Base-by-base conservation (phyloP, 768 basidiomycete species). In the Panellus pusillus region DNA sequence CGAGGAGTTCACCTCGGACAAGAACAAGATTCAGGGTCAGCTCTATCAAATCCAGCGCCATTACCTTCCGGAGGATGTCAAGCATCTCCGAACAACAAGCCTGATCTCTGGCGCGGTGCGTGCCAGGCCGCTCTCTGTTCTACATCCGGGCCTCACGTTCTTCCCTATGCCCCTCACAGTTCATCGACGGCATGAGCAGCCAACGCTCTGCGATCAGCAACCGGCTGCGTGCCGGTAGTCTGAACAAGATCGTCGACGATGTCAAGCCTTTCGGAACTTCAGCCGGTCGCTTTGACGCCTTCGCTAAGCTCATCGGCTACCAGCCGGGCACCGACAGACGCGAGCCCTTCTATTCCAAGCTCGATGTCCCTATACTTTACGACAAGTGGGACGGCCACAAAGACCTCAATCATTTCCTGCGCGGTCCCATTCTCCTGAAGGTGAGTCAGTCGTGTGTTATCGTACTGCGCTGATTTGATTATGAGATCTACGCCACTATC, bases 21-120 rank as follows among this genome's bases (percentile, higher is more conserved):
- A 54, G 45, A 41, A 35, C 14, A 24, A 17, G 6, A 27, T 47
- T n/a, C 47, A 47, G n/a, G 37, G 54, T 1, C 55, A 56, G 28
- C 36, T 56, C 9, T 19, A n/a, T 3, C 37, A 46, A 6, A 36
- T 57, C n/a, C 7, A 47, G n/a, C n/a, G n/a, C 19, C 2, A 13
- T 3, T 20, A 24, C 41, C 50, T 52, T 14, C 55, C 50, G 7
- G 17, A 35, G 17, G 46, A 47, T 6, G 47, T 32, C 18, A 39
- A 31, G 38, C 47, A 40, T 13, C 47, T 49, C 8, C 47, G 38
- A 40, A n/a, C 38, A 15, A 40, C 37, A 31, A 28, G 18, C 6
- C 24, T 47, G 46, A 38, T 36, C 20, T 47, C 38, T 6, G 47
- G 47, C 38, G 47, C n/a, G n/a, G n/a, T n/a, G n/a, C n/a, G n/a